A percentile compares a stretch with the other conserved stretches of the same genome.
These are phyloP conservation scores for Microbotryum saponariae DNA, from an alignment of 1,284 basidiomycete genomes.

Conservation along the genomic window DNA sequence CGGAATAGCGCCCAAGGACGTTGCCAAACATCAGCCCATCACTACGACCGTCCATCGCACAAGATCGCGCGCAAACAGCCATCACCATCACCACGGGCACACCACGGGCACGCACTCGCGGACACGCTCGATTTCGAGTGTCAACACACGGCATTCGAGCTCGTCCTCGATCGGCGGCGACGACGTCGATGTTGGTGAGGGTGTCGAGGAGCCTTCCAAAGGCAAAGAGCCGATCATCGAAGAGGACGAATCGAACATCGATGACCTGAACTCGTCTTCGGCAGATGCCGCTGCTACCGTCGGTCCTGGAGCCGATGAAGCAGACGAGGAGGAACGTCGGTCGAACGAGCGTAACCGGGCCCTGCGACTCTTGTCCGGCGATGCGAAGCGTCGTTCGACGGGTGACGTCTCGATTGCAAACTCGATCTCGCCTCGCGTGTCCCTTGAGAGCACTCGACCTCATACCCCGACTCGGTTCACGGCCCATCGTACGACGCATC, in stretches of 20 bases:
- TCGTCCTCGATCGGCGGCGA: background rate
- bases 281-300: conserved; percentile 4
- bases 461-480: conserved; percentile 33
- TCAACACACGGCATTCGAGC: conserved; percentile 8
- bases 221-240: conserved; percentile 14
- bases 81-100: conserved; percentile 4
- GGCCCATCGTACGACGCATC: conserved; percentile 31
- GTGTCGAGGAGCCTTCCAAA: conserved; percentile 5
- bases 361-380: conserved; percentile 13
- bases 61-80: background rate
- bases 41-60: conserved; percentile 17
- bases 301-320: background rate
- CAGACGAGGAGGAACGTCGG: conserved; percentile 14
- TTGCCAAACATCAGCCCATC: too few species aligned
- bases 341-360: conserved; percentile 9
- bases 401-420: conserved; percentile 6
- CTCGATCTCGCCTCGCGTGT: conserved; percentile 1
- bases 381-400: conserved; percentile 5
- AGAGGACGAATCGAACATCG: conserved; percentile 17
- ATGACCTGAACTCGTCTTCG: background rate
- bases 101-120: background rate
- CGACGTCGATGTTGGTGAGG: conserved; percentile 1
- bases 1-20: too few species aligned
- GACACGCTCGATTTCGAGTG: background rate
- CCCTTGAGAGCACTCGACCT: conserved; percentile 9